These are phyloP conservation scores for Actinidia chinensis DNA, from an alignment of 179 eudicot species.

Conservation along the genomic window DNA sequence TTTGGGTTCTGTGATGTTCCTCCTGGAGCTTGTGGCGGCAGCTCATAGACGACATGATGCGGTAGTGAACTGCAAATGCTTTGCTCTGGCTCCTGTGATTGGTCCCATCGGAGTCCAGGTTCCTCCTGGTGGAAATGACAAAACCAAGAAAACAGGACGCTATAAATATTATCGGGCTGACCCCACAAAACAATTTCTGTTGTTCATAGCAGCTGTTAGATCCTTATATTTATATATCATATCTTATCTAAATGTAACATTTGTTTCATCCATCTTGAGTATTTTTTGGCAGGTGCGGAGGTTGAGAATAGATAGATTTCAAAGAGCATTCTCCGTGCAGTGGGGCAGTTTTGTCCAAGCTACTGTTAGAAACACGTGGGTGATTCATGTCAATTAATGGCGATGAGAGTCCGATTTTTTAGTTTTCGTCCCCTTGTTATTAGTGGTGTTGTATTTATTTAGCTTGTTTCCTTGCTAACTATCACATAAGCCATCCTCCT, in stretches of 20 bases:
- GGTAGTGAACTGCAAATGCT: slow-evolving; percentile 85
- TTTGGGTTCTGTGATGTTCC: slow-evolving; percentile 88
- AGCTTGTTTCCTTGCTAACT: neutral
- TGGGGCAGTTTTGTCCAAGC: slow-evolving; percentile 66
- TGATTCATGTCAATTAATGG: slow-evolving; percentile 3
- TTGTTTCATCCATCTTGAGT: slow-evolving; percentile 13
- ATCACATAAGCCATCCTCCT: slow-evolving; percentile 4
- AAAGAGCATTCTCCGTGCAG: slow-evolving; percentile 87
- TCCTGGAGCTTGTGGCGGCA: slow-evolving; percentile 96
- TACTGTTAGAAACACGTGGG: neutral
- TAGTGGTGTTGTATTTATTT: neutral
- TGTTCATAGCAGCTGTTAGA: slow-evolving; percentile 79
- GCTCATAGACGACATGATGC: slow-evolving; percentile 97
- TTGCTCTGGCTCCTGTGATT: slow-evolving; percentile 80
- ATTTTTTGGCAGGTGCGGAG: slow-evolving; percentile 59
- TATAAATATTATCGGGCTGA: slow-evolving; percentile 80
- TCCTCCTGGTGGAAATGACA: slow-evolving; percentile 87
- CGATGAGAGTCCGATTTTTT: neutral
- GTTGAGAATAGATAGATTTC: slow-evolving; percentile 81
- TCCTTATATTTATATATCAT: neutral
- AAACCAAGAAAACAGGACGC: slow-evolving; percentile 79
- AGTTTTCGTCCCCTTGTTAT: neutral
- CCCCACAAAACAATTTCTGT: slow-evolving; percentile 73
- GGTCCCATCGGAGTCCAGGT: slow-evolving; percentile 82
- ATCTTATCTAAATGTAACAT: slow-evolving; percentile 6